Percentiles rank a stretch among this genome's conserved stretches.
These are phyloP conservation scores for Yamadazyma spencermartinsiae DNA, from an alignment of 1,139 yeast species.

Conservation along the genomic window DNA sequence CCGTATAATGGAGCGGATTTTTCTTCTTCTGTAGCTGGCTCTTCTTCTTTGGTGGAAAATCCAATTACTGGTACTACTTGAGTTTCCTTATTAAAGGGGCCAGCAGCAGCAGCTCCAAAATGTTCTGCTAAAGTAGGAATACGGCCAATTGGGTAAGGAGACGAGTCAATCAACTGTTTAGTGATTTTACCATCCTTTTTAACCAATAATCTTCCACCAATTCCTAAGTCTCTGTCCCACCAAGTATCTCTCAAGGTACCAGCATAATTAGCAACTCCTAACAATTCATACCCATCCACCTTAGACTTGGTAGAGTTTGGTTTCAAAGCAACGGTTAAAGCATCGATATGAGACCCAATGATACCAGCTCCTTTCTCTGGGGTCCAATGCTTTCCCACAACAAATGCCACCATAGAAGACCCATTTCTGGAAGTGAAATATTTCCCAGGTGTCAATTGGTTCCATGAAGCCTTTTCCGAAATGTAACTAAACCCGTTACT, in stretches of 20 bases:
- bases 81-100: slow-evolving; percentile 41
- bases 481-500: slow-evolving; percentile 32
- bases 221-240: slow-evolving; percentile 49
- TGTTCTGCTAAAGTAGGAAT: slow-evolving; percentile 47
- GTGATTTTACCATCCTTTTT: slow-evolving; percentile 23
- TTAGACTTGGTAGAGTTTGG: slow-evolving; percentile 33
- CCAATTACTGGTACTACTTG: slow-evolving; percentile 46
- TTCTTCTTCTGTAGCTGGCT: slow-evolving; percentile 32
- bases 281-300: slow-evolving; percentile 41
- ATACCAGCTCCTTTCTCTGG: slow-evolving; percentile 40
- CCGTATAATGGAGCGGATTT: slow-evolving; percentile 35
- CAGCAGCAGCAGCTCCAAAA: slow-evolving; percentile 33
- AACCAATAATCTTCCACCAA: slow-evolving; percentile 45
- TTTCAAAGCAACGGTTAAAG: slow-evolving; percentile 40
- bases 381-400: slow-evolving; percentile 41
- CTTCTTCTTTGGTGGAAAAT: slow-evolving; percentile 21
- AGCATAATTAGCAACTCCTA: slow-evolving; percentile 47
- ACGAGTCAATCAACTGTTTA: slow-evolving; percentile 33
- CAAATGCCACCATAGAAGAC: slow-evolving; percentile 40
- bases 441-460: slow-evolving; percentile 20
- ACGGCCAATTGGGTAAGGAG: slow-evolving; percentile 41
- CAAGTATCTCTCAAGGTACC: slow-evolving; percentile 38
- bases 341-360: slow-evolving; percentile 45
- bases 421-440: slow-evolving; percentile 40
- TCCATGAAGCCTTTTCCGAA: slow-evolving; percentile 27